Evolutionary conservation across 202 grass and related monocot genomes (phyloP).

Genomic region (Alloteropsis angusta): DNA sequence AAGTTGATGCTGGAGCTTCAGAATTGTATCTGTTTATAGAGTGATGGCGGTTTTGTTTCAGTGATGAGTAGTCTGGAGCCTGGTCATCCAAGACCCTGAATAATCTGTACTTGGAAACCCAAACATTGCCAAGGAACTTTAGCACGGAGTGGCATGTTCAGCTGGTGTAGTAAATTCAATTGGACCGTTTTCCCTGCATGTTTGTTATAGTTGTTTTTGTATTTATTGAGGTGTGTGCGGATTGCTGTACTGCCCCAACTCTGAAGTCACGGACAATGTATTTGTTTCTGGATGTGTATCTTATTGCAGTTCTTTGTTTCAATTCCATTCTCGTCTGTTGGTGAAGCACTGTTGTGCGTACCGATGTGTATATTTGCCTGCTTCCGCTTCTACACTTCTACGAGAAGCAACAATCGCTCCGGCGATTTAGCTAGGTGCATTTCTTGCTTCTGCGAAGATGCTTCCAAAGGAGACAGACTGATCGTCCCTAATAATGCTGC

Average conservation of each 20-base stretch:
- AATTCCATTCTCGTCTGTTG: not conserved
- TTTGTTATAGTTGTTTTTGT: not conserved
- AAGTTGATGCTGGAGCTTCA: constrained; percentile 43
- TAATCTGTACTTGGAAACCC: constrained; percentile 32
- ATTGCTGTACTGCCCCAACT: not conserved
- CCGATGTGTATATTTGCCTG: not conserved
- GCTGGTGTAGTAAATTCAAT: constrained; percentile 25
- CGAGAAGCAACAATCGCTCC: too few relatives aligned
- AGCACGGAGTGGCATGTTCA: constrained; percentile 10
- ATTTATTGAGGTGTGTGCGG: constrained; percentile 6
- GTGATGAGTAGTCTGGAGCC: constrained; percentile 10
- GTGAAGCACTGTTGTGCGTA: not conserved
- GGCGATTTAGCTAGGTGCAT: not conserved
- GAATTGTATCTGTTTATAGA: constrained; percentile 30
- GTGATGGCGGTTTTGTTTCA: constrained; percentile 32
- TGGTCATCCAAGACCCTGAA: constrained; percentile 30
- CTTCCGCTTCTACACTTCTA: not conserved
- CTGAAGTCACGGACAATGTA: constrained; percentile 4
- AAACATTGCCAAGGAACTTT: constrained; percentile 24
- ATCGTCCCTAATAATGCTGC: not conserved
- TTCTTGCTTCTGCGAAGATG: too few relatives aligned
- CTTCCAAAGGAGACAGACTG: not conserved
- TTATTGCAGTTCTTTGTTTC: not conserved
- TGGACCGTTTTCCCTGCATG: not conserved
- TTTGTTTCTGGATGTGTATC: not conserved